Evolutionary conservation across 225 moss, liverwort and hornwort genomes (phyloP).

Genomic region (Straminergon stramineum): DNA sequence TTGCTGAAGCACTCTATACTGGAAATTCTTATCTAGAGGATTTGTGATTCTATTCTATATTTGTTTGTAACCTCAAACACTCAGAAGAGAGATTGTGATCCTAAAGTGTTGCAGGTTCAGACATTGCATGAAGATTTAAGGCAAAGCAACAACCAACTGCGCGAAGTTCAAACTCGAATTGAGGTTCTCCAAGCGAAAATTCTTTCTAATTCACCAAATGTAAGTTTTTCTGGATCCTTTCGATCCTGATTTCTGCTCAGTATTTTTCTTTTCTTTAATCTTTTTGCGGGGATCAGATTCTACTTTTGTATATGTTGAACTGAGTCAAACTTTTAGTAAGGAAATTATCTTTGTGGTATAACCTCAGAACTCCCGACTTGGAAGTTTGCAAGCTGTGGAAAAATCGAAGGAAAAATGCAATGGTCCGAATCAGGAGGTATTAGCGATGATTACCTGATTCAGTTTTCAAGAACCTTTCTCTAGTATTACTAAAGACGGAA

Average conservation of each 20-base stretch:
- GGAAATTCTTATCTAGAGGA: neutral
- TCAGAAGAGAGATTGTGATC: neutral
- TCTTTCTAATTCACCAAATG: conserved; percentile 4
- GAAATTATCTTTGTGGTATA: neutral
- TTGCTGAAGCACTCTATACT: neutral
- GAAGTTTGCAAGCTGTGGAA: neutral
- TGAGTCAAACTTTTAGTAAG: neutral
- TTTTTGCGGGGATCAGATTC: neutral
- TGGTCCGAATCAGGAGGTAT: conserved; percentile 24
- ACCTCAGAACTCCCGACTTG: conserved; percentile 1
- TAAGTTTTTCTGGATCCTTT: neutral
- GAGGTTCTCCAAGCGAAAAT: conserved; percentile 55
- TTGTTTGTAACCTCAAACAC: neutral
- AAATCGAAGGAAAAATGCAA: neutral
- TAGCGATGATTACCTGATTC: neutral
- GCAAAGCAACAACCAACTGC: conserved; percentile 59
- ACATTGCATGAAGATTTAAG: conserved; percentile 46
- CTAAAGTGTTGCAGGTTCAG: conserved; percentile 32
- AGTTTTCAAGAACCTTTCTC: neutral
- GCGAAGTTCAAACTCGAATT: conserved; percentile 46
- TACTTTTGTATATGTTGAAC: neutral
- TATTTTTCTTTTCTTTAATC: neutral
- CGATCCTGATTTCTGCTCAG: neutral
- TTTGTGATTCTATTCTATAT: neutral
- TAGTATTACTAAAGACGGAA: neutral